Conservation (phyloP, 2,329 filamentous ascomycete genomes). For the Metarhizium humberi region DNA sequence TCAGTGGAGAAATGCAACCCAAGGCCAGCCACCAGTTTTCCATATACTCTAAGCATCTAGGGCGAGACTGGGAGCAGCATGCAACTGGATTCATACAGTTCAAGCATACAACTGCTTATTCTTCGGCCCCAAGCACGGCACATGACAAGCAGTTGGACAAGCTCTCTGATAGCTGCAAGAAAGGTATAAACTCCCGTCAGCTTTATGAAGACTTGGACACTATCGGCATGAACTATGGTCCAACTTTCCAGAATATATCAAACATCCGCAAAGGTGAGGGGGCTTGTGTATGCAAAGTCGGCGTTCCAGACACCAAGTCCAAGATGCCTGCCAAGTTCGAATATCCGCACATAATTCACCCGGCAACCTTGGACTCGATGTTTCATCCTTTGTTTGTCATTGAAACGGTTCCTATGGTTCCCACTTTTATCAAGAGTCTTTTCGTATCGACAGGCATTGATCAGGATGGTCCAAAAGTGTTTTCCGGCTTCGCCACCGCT, state of each 20-base stretch:
- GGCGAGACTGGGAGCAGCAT: conserved; percentile 32
- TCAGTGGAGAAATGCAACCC: background rate
- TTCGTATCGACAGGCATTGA: conserved; percentile 33
- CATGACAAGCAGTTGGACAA: conserved; percentile 14
- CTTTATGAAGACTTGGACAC: conserved; percentile 41
- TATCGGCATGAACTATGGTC: conserved; percentile 42
- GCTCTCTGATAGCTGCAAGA: conserved; percentile 19
- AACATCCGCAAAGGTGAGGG: conserved; percentile 21
- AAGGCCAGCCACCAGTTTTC: conserved; percentile 22
- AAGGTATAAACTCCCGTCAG: conserved; percentile 30
- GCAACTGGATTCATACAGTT: conserved; percentile 25
- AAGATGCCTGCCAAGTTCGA: conserved; percentile 45
- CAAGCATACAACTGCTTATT: conserved; percentile 14
- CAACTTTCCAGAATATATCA: conserved; percentile 39
- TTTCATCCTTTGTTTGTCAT: conserved; percentile 43
- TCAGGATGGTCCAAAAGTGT: conserved; percentile 20
- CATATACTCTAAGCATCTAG: conserved; percentile 36
- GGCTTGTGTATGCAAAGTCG: conserved; percentile 27
- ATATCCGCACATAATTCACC: conserved; percentile 47
- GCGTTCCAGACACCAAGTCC: conserved; percentile 38
- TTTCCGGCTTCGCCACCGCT: conserved; percentile 33
- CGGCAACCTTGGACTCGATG: conserved; percentile 46
- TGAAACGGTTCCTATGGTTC: conserved; percentile 37
- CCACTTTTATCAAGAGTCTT: conserved; percentile 34
- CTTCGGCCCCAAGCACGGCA: conserved; percentile 10